Percentiles rank a stretch among this genome's conserved stretches.
These are phyloP conservation scores for Sporisorium graminicola DNA, from an alignment of 1,284 basidiomycete species.

Conservation along the genomic window DNA sequence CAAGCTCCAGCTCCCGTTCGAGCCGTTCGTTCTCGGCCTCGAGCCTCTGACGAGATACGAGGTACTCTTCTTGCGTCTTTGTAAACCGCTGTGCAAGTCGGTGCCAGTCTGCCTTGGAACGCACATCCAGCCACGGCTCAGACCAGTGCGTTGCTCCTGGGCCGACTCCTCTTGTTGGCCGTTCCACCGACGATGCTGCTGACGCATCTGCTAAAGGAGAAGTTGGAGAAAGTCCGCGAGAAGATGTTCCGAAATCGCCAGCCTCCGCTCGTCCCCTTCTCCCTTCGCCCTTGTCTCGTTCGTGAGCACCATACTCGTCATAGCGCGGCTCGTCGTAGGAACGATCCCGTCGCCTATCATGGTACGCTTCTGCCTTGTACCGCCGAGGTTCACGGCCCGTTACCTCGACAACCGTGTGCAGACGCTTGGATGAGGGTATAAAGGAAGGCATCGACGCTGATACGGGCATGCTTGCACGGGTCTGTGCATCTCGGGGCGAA, in stretches of 20 bases:
- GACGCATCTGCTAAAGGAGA: conserved; percentile 1
- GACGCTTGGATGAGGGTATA: conserved; percentile 4
- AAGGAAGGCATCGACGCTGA: conserved; percentile 35
- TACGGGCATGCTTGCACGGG: conserved; percentile 4
- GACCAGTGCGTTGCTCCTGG: conserved; percentile 50
- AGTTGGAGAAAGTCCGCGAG: not conserved
- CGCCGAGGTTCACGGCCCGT: conserved; percentile 1
- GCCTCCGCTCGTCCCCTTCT: not conserved
- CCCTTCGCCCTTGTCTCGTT: not conserved
- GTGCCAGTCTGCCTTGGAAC: conserved; percentile 45
- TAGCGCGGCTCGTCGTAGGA: conserved; percentile 23
- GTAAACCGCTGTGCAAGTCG: conserved; percentile 43
- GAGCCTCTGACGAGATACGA: conserved; percentile 15
- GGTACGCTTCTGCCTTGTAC: conserved; percentile 7
- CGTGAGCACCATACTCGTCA: not conserved
- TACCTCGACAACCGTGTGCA: conserved; percentile 19
- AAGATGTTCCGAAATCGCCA: conserved; percentile 5
- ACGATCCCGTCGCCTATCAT: conserved; percentile 24
- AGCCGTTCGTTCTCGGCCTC: conserved; percentile 36
- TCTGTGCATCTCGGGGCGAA: conserved; percentile 2
- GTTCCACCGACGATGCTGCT: conserved; percentile 4
- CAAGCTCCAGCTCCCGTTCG: conserved; percentile 32
- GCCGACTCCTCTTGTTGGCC: conserved; percentile 40
- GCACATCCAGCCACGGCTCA: conserved; percentile 52
- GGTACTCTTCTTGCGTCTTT: conserved; percentile 47